Conservation (phyloP, 176 grass and related monocot genomes). For the Thalia dealbata region DNA sequence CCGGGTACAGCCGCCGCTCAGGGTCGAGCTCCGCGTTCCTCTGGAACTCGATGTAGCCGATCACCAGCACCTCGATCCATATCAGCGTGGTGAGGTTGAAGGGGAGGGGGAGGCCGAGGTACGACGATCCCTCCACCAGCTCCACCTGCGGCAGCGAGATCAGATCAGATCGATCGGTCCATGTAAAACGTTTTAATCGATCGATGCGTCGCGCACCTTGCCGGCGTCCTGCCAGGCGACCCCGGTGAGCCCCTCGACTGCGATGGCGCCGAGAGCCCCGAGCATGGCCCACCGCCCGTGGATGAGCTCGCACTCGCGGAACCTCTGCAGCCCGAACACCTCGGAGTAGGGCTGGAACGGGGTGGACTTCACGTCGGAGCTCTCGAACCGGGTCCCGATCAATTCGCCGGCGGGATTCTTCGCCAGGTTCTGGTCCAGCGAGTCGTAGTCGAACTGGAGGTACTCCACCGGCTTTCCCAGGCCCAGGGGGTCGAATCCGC, state of each 20-base stretch:
- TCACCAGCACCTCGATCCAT: conserved; percentile 94
- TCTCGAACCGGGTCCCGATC: conserved; percentile 82
- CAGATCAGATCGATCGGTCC: not conserved
- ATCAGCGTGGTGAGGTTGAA: conserved; percentile 87
- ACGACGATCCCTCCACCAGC: conserved; percentile 76
- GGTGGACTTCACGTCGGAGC: conserved; percentile 61
- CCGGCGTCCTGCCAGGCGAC: conserved; percentile 99
- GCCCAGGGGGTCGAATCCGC: conserved; percentile 85
- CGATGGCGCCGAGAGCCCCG: conserved; percentile 78
- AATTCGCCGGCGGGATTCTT: conserved; percentile 54
- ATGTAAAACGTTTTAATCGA: too few relatives aligned
- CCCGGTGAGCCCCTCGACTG: conserved; percentile 92
- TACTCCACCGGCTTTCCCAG: conserved; percentile 96
- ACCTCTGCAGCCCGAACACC: conserved; percentile 93
- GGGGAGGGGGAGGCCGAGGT: conserved; percentile 86
- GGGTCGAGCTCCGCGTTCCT: conserved; percentile 91
- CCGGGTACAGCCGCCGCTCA: conserved; percentile 83
- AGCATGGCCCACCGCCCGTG: conserved; percentile 99
- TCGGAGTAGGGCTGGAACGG: conserved; percentile 86
- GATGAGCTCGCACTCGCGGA: conserved; percentile 98
- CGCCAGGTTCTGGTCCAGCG: conserved; percentile 95
- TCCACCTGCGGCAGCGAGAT: conserved; percentile 52
- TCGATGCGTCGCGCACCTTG: conserved; percentile 32
- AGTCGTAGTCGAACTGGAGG: conserved; percentile 86
- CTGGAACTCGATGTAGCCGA: conserved; percentile 99